These are phyloP conservation scores for Herpotrichia juniperi DNA, from an alignment of 2,329 filamentous ascomycete species.

Conservation along the genomic window DNA sequence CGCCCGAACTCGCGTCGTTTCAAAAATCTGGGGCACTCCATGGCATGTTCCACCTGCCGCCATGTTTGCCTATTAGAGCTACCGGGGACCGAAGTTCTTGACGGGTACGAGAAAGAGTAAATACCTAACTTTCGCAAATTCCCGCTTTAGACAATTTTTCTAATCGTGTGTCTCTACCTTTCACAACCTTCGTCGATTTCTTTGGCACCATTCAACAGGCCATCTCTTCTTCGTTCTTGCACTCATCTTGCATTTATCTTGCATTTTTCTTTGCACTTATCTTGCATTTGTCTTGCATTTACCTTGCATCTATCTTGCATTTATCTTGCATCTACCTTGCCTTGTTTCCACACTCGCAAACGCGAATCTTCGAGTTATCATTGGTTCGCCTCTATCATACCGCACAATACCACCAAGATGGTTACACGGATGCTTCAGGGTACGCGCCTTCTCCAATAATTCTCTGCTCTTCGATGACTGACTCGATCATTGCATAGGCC, in stretches of 20 bases:
- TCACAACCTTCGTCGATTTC: background rate
- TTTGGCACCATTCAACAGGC: background rate
- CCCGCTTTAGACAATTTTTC: background rate
- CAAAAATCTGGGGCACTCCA: background rate
- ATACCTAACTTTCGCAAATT: background rate
- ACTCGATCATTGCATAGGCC: background rate
- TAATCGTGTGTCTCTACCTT: background rate
- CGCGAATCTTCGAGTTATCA: background rate
- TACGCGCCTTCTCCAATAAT: background rate
- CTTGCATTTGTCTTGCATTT: no score
- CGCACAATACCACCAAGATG: background rate
- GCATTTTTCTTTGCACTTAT: no score
- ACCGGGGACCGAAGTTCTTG: background rate
- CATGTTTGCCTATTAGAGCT: background rate
- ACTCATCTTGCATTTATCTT: no score
- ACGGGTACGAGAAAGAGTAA: background rate
- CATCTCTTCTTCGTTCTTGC: no score
- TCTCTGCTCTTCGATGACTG: background rate
- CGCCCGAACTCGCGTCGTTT: background rate
- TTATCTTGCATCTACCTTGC: no score
- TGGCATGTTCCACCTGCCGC: slow-evolving; percentile 2
- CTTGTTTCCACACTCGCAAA: no score
- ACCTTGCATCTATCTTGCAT: no score
- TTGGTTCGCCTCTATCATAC: background rate
- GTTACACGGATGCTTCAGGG: background rate